Percentiles rank a stretch among this genome's conserved stretches.
phyloP scores from a whole-genome alignment of 805 yeast genomes.

The Wickerhamiella kurtzmanii region DNA sequence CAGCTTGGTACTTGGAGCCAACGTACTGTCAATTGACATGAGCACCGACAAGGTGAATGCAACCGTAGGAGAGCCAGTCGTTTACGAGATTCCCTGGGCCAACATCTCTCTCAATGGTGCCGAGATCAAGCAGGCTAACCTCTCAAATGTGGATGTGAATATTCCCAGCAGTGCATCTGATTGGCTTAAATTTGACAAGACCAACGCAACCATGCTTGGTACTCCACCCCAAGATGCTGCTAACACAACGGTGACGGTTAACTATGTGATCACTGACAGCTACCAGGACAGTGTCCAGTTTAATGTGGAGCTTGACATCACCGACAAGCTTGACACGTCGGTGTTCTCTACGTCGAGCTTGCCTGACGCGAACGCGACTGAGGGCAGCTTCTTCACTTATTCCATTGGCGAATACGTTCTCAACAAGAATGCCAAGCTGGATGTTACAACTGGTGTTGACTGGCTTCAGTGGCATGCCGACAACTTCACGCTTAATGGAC shows the following conservation, averaged over 20 bases:
- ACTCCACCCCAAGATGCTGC: conserved; percentile 41
- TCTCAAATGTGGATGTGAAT: conserved; percentile 38
- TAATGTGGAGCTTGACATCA: conserved; percentile 17
- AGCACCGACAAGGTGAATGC: conserved; percentile 54
- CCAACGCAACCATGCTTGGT: conserved; percentile 59
- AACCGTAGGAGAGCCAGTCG: conserved; percentile 43
- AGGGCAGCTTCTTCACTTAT: conserved; percentile 41
- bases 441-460: conserved; percentile 32
- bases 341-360: conserved; percentile 37
- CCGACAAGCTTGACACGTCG: conserved; percentile 14
- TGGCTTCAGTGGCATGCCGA: conserved; percentile 53
- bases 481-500: conserved; percentile 57
- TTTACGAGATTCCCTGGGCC: conserved; percentile 46
- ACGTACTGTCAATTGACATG: conserved; percentile 55
- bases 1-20: conserved; percentile 74
- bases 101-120: conserved; percentile 52
- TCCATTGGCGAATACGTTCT: conserved; percentile 48
- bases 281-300: conserved; percentile 25
- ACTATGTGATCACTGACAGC: conserved; percentile 31
- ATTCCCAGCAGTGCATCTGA: conserved; percentile 38
- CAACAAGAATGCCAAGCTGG: conserved; percentile 20
- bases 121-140: conserved; percentile 28
- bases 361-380: conserved; percentile 54
- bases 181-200: conserved; percentile 55
- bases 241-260: conserved; percentile 22